A percentile compares a stretch with the other conserved stretches of the same genome.
Conservation (phyloP, 352 stramenopile genomes). For the Pythium oligandrum region DNA sequence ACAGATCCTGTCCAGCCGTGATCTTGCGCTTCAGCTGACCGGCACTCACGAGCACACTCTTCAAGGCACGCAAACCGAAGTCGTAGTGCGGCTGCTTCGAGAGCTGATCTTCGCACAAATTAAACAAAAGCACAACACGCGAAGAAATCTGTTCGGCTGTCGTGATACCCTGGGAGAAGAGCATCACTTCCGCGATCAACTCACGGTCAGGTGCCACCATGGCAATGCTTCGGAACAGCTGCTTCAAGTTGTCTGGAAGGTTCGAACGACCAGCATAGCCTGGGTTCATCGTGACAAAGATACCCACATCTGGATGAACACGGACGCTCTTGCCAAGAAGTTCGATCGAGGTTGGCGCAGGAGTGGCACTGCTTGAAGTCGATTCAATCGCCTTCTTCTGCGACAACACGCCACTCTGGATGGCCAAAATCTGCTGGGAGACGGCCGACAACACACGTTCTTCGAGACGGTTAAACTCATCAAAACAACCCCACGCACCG, state of each 20-base stretch:
- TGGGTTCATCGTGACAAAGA: conserved; percentile 99
- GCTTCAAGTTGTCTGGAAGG: conserved; percentile 98
- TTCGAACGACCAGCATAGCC: conserved; percentile 98
- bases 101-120: conserved; percentile 96
- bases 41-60: conserved; percentile 98
- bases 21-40: conserved; percentile 97
- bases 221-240: conserved; percentile 98
- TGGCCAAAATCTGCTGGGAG: conserved; percentile 99
- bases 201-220: conserved; percentile 99
- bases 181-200: conserved; percentile 99
- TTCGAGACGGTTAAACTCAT: conserved; percentile 99
- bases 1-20: conserved; percentile 29
- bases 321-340: conserved; percentile 94
- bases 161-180: conserved; percentile 99
- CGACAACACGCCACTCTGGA: conserved; percentile 96
- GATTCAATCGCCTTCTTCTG: conserved; percentile 60
- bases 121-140: conserved; percentile 98
- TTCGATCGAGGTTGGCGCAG: conserved; percentile 79
- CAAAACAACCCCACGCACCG: conserved; percentile 99
- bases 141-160: conserved; percentile 95
- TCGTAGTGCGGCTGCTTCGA: conserved; percentile 99
- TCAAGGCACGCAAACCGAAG: conserved; percentile 98
- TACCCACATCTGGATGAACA: conserved; percentile 97
- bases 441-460: conserved; percentile 99
- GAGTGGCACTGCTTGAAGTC: conserved; percentile 17